Conservation (phyloP, 176 grass and related monocot genomes). For the Calamus simplicifolius region DNA sequence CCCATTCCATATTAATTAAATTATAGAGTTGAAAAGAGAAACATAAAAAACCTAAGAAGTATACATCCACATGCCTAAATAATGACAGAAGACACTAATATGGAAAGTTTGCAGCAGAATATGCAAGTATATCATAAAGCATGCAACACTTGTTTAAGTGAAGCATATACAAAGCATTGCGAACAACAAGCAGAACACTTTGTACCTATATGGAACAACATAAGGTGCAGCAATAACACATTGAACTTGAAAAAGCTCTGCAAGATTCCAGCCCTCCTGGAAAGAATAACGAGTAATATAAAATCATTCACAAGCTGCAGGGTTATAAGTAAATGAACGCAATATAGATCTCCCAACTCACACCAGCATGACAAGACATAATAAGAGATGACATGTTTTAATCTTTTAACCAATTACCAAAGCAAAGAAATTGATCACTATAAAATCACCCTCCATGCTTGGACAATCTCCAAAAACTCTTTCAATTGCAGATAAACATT, state of each 20-base stretch:
- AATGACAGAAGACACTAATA: too few relatives aligned
- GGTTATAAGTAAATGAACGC: too few relatives aligned
- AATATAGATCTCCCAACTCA: too few relatives aligned
- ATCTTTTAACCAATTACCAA: slow-evolving; percentile 35
- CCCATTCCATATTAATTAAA: too few relatives aligned
- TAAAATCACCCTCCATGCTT: slow-evolving; percentile 42
- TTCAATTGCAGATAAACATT: slow-evolving; percentile 60
- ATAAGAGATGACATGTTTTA: background rate
- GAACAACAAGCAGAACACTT: background rate
- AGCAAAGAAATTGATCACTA: slow-evolving; percentile 85
- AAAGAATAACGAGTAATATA: slow-evolving; percentile 7
- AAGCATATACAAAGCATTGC: too few relatives aligned
- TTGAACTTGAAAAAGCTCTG: slow-evolving; percentile 73
- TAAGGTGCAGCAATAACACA: slow-evolving; percentile 79
- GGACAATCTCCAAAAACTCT: slow-evolving; percentile 55
- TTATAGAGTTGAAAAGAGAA: too few relatives aligned
- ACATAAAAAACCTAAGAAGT: too few relatives aligned
- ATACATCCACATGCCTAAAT: too few relatives aligned
- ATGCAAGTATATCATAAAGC: too few relatives aligned
- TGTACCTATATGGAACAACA: slow-evolving; percentile 88
- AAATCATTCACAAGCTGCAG: background rate
- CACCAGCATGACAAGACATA: background rate
- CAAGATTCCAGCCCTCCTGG: slow-evolving; percentile 97
- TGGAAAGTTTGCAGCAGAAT: too few relatives aligned
- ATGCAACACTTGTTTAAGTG: too few relatives aligned